phyloP scores from a whole-genome alignment of 2,329 filamentous ascomycete species.

The Nothophoma quercina region DNA sequence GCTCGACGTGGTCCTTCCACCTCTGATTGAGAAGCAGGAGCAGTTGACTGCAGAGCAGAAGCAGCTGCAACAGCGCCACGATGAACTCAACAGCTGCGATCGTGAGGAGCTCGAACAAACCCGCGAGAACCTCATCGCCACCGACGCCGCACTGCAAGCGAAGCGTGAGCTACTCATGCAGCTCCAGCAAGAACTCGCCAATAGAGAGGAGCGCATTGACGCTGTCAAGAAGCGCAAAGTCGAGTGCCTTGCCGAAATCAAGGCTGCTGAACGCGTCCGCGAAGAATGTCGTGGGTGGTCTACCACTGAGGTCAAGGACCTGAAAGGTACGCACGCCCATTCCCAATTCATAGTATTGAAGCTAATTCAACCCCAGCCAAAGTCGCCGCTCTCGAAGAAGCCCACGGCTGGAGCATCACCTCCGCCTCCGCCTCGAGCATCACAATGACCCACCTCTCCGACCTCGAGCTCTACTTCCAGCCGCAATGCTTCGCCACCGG shows the following conservation, averaged over 20 bases:
- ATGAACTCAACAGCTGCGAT: constrained; percentile 80
- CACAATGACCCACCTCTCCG: constrained; percentile 76
- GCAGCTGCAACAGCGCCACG: constrained; percentile 74
- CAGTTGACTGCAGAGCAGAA: constrained; percentile 68
- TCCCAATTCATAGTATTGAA: not conserved
- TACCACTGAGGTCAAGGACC: constrained; percentile 75
- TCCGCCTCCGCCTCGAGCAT: constrained; percentile 65
- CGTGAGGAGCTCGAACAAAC: constrained; percentile 77
- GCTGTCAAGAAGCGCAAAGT: constrained; percentile 71
- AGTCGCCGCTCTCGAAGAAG: constrained; percentile 70
- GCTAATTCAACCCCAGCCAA: constrained; percentile 63
- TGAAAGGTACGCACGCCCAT: constrained; percentile 70
- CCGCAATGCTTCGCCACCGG: constrained; percentile 64
- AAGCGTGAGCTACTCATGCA: constrained; percentile 73
- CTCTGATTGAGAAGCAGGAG: constrained; percentile 67
- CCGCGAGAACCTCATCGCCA: constrained; percentile 70
- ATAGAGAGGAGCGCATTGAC: constrained; percentile 71
- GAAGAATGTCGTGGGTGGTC: constrained; percentile 93
- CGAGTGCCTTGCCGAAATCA: constrained; percentile 75
- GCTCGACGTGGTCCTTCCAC: constrained; percentile 72
- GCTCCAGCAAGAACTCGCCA: constrained; percentile 70
- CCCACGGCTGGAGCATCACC: constrained; percentile 75
- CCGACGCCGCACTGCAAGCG: constrained; percentile 73
- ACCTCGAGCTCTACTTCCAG: constrained; percentile 78
- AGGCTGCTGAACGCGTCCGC: constrained; percentile 80